Conservation (phyloP, 805 yeast genomes). For the Saccharomycopsis schoenii region DNA sequence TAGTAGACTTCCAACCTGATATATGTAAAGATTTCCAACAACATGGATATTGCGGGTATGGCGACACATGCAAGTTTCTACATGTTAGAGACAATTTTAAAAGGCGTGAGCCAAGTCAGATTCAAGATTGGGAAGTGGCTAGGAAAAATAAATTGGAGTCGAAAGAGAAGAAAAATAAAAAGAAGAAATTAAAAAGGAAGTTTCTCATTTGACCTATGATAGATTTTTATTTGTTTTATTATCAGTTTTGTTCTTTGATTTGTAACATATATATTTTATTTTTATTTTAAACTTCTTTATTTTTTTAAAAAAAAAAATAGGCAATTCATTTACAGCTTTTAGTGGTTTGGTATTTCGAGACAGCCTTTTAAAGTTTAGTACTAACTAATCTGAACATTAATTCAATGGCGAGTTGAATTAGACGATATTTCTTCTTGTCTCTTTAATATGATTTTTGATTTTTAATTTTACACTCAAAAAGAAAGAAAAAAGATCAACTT, state of each 20-base stretch:
- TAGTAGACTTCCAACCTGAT: slow-evolving; percentile 84
- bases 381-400: too few relatives aligned
- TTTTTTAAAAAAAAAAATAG: too few relatives aligned
- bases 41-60: slow-evolving; percentile 95
- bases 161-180: neutral
- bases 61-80: slow-evolving; percentile 91
- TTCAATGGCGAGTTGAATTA: too few relatives aligned
- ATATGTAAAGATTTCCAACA: slow-evolving; percentile 85
- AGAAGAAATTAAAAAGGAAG: neutral
- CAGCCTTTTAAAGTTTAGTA: too few relatives aligned
- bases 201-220: neutral
- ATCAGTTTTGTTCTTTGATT: neutral
- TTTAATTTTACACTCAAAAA: too few relatives aligned
- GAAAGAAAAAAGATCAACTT: too few relatives aligned
- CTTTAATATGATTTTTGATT: too few relatives aligned
- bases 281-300: too few relatives aligned
- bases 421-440: too few relatives aligned
- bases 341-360: too few relatives aligned
- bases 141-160: neutral
- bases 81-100: slow-evolving; percentile 83
- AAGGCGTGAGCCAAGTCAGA: slow-evolving; percentile 24
- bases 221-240: neutral
- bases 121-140: neutral
- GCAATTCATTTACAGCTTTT: too few relatives aligned
- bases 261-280: neutral